phyloP scores from a whole-genome alignment of 2,329 filamentous ascomycete genomes.

The Cladophialophora yegresii region DNA sequence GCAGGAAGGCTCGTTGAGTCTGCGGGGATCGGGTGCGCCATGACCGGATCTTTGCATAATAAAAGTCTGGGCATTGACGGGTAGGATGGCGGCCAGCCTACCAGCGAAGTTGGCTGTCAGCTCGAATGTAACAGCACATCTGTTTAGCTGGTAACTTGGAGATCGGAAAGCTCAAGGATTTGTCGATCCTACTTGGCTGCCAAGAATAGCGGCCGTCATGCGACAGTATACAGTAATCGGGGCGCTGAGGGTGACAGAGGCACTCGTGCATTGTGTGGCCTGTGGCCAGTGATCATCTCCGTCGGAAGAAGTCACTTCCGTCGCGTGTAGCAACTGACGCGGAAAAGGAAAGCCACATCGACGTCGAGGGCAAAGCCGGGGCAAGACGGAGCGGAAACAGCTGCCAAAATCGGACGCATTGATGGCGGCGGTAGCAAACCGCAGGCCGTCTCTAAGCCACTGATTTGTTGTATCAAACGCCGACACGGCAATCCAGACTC shows the following conservation, averaged over 20 bases:
- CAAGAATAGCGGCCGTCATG: not conserved
- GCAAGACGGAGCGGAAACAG: not conserved
- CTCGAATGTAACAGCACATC: not conserved
- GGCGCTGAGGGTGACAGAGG: not conserved
- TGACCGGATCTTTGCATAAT: not conserved
- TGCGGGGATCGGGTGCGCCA: constrained; percentile 15
- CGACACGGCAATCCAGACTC: not conserved
- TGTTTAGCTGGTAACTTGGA: not conserved
- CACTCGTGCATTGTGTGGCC: not conserved
- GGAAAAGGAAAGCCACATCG: not conserved
- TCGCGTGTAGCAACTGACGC: not conserved
- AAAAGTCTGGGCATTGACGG: not conserved
- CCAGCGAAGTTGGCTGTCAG: not conserved
- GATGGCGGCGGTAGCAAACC: not conserved
- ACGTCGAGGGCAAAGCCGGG: not conserved
- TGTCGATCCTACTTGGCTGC: not conserved
- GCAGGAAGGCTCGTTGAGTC: constrained; percentile 1
- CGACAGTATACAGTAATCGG: not conserved
- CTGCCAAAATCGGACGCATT: not conserved
- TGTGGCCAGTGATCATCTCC: not conserved
- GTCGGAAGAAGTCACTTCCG: not conserved
- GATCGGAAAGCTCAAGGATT: not conserved
- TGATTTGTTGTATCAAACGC: constrained; percentile 12
- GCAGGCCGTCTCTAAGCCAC: no score
- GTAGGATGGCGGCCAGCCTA: constrained; percentile 3